A percentile compares a stretch with the other conserved stretches of the same genome.
Evolutionary conservation across 139 green algal species (phyloP).

Genomic region (Zygnema cylindricum): DNA sequence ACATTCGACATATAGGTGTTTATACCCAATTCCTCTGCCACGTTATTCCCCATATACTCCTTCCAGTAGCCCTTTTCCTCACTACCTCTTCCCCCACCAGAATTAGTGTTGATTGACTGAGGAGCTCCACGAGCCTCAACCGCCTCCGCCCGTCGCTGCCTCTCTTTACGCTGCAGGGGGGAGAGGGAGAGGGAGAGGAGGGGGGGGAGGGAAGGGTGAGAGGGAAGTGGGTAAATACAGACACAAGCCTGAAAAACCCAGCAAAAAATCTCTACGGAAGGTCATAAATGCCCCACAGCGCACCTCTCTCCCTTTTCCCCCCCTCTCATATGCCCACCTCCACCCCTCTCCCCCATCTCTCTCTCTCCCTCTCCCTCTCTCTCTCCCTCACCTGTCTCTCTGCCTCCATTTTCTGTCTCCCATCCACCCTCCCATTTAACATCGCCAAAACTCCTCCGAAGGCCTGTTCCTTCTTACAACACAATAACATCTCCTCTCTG

Average conservation of each 20-base stretch:
- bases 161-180: background rate
- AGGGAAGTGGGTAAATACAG: too few relatives aligned
- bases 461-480: background rate
- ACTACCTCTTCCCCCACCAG: background rate
- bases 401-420: slow-evolving; percentile 47
- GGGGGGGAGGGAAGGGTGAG: too few relatives aligned
- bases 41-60: slow-evolving; percentile 52
- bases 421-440: slow-evolving; percentile 30
- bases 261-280: too few relatives aligned
- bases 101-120: background rate
- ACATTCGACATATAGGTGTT: slow-evolving; percentile 26
- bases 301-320: too few relatives aligned
- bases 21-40: slow-evolving; percentile 47
- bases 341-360: slow-evolving; percentile 1
- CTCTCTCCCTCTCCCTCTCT: background rate
- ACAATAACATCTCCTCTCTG: slow-evolving; percentile 44
- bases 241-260: too few relatives aligned
- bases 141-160: background rate
- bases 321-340: too few relatives aligned
- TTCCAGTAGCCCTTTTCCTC: slow-evolving; percentile 56
- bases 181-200: too few relatives aligned
- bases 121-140: background rate
- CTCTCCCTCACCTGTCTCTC: background rate
- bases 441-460: slow-evolving; percentile 38
- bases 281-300: too few relatives aligned